Base-by-base conservation (phyloP, 805 yeast species). In the Candida andamanensis region DNA sequence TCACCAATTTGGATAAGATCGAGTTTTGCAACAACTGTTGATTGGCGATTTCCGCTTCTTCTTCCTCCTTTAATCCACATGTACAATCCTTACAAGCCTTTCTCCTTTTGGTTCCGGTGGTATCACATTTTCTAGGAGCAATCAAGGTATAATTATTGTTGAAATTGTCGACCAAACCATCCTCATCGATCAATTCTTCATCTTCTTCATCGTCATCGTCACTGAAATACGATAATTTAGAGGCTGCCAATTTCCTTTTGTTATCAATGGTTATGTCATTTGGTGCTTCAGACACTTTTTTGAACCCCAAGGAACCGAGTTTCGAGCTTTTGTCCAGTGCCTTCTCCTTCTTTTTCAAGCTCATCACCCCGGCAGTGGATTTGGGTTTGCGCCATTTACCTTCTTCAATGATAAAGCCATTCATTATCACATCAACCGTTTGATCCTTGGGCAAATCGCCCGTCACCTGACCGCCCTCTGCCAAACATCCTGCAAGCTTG, bases 21-120 rank as follows among this genome's bases (percentile, higher is more conserved):
- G 69, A 41, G 34, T 60, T 62, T 47, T 72, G 79, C 27, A 69
- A 44, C 39, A 54, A 54, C 44, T 64, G 56, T 53, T 58, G 72
- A 45, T 49, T 52, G 43, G 35, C 52, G 38, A 49, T 76, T 69
- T 76, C 85, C 32, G 60, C 64, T 38, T 82, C 89, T 62, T 92
- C 96, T 32, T 72, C 59, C 56, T 92, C 99, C 47, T 83, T 87
- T 42, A 92, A 69, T 5, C 99, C 99, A 67, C 99, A 92, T 0
- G 97, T 82, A 60, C 99, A 92, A 60, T 92, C 96, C 61, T 89
- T 92, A 67, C 99, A 92, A 0, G 99, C 98, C 61, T 80, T 86
- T 65, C 90, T 77, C 54, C 95, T 73, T 60, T 72, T 74, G 45
- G 71, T 73, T 22, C 76, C 78, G 12, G 67, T 60, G 37, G 59